phyloP scores from a whole-genome alignment of 2,329 filamentous ascomycete species.

The Xylaria sp. region DNA sequence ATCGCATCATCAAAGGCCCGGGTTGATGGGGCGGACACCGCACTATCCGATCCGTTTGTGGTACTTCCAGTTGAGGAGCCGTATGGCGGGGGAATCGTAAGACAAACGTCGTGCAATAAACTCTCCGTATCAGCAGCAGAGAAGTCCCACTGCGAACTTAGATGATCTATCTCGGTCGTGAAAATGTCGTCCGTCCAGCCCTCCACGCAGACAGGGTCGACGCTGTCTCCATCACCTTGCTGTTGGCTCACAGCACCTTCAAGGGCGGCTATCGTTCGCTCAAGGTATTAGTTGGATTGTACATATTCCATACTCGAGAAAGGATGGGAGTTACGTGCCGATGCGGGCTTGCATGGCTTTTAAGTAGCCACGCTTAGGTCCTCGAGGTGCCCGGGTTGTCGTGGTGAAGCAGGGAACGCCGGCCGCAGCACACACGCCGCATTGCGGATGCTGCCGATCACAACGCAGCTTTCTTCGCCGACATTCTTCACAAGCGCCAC shows the following conservation, averaged over 20 bases:
- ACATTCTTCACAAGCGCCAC: conserved; percentile 32
- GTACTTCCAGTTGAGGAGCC: conserved; percentile 20
- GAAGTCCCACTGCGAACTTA: conserved; percentile 24
- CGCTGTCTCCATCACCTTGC: conserved; percentile 15
- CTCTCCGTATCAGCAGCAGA: conserved; percentile 11
- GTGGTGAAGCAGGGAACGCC: conserved; percentile 23
- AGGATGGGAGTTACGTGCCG: conserved; percentile 3
- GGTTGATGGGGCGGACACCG: conserved; percentile 6
- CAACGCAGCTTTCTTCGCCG: conserved; percentile 33
- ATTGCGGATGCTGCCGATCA: conserved; percentile 30
- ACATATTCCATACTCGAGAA: background rate
- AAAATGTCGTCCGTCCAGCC: conserved; percentile 21
- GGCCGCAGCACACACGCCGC: conserved; percentile 18
- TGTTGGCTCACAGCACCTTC: conserved; percentile 24
- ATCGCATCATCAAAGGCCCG: conserved; percentile 9
- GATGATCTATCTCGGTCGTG: conserved; percentile 17
- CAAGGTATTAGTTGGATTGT: conserved; percentile 8
- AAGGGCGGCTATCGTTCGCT: conserved; percentile 20
- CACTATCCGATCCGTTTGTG: conserved; percentile 18
- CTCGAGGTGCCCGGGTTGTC: conserved; percentile 20
- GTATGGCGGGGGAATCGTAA: conserved; percentile 9
- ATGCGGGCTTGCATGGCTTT: conserved; percentile 28
- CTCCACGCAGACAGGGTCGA: conserved; percentile 9
- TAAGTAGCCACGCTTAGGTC: conserved; percentile 31
- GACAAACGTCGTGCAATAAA: conserved; percentile 17